phyloP scores from a whole-genome alignment of 2,329 filamentous ascomycete genomes.

The Pseudonectria buxi region DNA sequence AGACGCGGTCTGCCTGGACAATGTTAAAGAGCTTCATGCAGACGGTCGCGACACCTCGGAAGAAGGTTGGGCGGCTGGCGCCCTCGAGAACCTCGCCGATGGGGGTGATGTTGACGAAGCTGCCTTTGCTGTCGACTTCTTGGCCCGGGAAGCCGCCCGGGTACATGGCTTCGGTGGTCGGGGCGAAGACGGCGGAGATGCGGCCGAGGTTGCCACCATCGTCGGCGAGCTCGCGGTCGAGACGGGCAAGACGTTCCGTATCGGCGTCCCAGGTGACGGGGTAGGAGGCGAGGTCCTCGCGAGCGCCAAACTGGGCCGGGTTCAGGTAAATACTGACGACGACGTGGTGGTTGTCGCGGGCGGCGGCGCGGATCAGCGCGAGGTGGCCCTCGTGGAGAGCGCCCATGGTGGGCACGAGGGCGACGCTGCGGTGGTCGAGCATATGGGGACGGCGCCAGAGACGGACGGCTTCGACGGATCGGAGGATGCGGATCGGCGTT shows the following conservation, averaged over 20 bases:
- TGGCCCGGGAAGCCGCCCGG: constrained; percentile 68
- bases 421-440: constrained; percentile 64
- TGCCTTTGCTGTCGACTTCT: constrained; percentile 70
- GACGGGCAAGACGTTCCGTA: constrained; percentile 53
- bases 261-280: constrained; percentile 85
- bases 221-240: constrained; percentile 68
- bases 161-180: constrained; percentile 79
- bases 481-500: constrained; percentile 63
- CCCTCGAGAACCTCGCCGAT: constrained; percentile 78
- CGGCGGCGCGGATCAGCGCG: constrained; percentile 76
- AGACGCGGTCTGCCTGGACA: constrained; percentile 59
- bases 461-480: constrained; percentile 65
- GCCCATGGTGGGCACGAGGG: constrained; percentile 94
- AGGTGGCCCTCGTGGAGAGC: constrained; percentile 91
- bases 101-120: constrained; percentile 87
- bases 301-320: constrained; percentile 87
- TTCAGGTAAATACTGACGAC: constrained; percentile 94
- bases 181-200: constrained; percentile 79
- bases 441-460: constrained; percentile 61
- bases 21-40: constrained; percentile 69
- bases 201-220: constrained; percentile 55
- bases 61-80: constrained; percentile 82
- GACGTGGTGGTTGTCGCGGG: constrained; percentile 75
- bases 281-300: constrained; percentile 83
- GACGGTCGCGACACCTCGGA: constrained; percentile 90